Evolutionary conservation across 306 rosid species (phyloP).

Genomic region (Vicia faba): DNA sequence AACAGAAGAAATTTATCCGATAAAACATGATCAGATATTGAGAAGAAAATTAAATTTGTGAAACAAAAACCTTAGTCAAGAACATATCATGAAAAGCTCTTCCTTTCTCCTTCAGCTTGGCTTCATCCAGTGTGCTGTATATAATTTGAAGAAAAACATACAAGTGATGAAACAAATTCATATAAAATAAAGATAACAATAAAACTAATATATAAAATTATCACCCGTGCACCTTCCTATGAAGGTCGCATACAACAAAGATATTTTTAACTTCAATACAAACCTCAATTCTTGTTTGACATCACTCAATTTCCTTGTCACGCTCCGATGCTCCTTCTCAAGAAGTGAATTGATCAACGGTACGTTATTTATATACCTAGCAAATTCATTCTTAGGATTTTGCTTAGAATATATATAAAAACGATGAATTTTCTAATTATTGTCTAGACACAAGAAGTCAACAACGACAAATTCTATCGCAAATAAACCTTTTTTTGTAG

Average conservation of each 20-base stretch:
- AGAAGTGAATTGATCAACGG: conserved; percentile 94
- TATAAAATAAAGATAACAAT: conserved; percentile 8
- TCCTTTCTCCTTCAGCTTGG: conserved; percentile 93
- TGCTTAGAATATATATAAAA: conserved; percentile 20
- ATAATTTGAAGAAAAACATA: conserved; percentile 38
- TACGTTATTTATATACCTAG: conserved; percentile 87
- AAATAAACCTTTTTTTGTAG: conserved; percentile 72
- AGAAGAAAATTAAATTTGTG: conserved; percentile 33
- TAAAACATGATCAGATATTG: conserved; percentile 23
- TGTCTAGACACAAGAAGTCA: background rate
- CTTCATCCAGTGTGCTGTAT: conserved; percentile 86
- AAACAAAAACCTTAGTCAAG: conserved; percentile 80
- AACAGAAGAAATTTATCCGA: conserved; percentile 28
- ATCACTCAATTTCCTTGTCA: conserved; percentile 72
- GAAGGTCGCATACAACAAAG: conserved; percentile 10
- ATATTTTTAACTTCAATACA: conserved; percentile 28
- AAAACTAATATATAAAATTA: conserved; percentile 12
- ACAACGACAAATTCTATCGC: background rate
- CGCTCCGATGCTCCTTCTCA: conserved; percentile 85
- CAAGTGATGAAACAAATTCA: conserved; percentile 13
- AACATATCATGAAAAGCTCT: conserved; percentile 87
- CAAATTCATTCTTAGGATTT: conserved; percentile 41
- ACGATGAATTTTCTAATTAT: background rate
- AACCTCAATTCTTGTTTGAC: conserved; percentile 88
- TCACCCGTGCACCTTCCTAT: background rate